Conservation (phyloP, 768 basidiomycete genomes). For the Cubamyces lactineus region DNA sequence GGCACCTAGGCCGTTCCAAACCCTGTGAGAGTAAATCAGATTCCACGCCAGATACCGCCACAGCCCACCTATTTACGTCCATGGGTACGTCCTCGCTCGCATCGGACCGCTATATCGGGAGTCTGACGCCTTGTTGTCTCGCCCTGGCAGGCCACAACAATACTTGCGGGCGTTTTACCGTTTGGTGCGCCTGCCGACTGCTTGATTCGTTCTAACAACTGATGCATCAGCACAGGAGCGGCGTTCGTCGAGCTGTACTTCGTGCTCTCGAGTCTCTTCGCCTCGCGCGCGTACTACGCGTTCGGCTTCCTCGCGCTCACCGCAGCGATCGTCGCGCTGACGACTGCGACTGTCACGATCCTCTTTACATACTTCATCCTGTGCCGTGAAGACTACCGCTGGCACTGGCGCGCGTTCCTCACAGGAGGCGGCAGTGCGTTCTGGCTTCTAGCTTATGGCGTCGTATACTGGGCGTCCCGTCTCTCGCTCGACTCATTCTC, state of each 20-base stretch:
- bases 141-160: conserved; percentile 54
- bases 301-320: conserved; percentile 95
- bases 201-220: background rate
- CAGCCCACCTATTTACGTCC: conserved; percentile 81
- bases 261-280: conserved; percentile 88
- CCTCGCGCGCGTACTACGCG: conserved; percentile 91
- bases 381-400: conserved; percentile 96
- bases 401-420: conserved; percentile 96
- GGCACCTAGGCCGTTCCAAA: conserved; percentile 62
- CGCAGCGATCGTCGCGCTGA: conserved; percentile 78
- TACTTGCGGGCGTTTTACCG: conserved; percentile 90
- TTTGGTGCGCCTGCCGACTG: conserved; percentile 63
- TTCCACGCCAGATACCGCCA: conserved; percentile 96
- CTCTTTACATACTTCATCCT: conserved; percentile 89
- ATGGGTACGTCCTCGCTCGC: conserved; percentile 54
- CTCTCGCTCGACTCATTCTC: conserved; percentile 84
- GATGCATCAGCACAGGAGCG: conserved; percentile 58
- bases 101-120: conserved; percentile 6
- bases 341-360: conserved; percentile 90
- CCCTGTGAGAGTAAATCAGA: conserved; percentile 89
- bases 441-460: conserved; percentile 88
- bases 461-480: conserved; percentile 87
- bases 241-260: conserved; percentile 96
- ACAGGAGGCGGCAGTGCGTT: conserved; percentile 91
- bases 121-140: conserved; percentile 12